A percentile compares a stretch with the other conserved stretches of the same genome.
Evolutionary conservation across 192 early-diverging fungal genomes (phyloP).

Genomic region (Mortierella alpina): DNA sequence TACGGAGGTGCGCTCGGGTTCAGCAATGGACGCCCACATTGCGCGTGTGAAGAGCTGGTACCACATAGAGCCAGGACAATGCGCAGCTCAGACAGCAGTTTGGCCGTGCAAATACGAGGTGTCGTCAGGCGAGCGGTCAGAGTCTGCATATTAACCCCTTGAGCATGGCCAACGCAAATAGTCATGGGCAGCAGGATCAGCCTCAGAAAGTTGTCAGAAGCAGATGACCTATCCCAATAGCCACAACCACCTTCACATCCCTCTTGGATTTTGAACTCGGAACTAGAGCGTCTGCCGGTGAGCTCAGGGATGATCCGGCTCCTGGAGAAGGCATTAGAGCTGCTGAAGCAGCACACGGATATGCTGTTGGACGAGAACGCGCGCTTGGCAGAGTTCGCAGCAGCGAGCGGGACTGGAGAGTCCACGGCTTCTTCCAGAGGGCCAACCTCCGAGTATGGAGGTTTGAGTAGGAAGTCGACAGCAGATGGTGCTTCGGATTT

Average conservation of each 20-base stretch:
- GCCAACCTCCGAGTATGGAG: not conserved
- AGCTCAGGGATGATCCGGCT: slow-evolving; percentile 33
- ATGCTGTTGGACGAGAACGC: slow-evolving; percentile 50
- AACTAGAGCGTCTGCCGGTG: slow-evolving; percentile 38
- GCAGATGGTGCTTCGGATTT: slow-evolving; percentile 20
- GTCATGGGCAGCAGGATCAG: not conserved
- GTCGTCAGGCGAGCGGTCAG: slow-evolving; percentile 6
- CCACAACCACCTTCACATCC: not conserved
- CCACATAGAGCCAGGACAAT: slow-evolving; percentile 22
- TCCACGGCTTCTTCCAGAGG: not conserved
- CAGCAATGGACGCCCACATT: slow-evolving; percentile 43
- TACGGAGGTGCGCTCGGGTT: slow-evolving; percentile 17
- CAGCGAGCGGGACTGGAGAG: slow-evolving; percentile 6
- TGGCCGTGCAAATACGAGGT: not conserved
- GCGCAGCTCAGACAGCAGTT: slow-evolving; percentile 11
- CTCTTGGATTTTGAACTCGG: slow-evolving; percentile 28
- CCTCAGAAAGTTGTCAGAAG: not conserved
- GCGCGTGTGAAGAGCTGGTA: slow-evolving; percentile 25
- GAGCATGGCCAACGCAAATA: not conserved
- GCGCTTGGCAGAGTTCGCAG: slow-evolving; percentile 28
- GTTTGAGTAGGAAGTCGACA: slow-evolving; percentile 7
- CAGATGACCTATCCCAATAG: not conserved
- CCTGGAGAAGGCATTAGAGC: slow-evolving; percentile 53
- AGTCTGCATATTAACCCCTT: not conserved
- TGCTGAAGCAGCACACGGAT: slow-evolving; percentile 52